Conservation (phyloP, 352 stramenopile species). For the Globisporangium acanthophoron region DNA sequence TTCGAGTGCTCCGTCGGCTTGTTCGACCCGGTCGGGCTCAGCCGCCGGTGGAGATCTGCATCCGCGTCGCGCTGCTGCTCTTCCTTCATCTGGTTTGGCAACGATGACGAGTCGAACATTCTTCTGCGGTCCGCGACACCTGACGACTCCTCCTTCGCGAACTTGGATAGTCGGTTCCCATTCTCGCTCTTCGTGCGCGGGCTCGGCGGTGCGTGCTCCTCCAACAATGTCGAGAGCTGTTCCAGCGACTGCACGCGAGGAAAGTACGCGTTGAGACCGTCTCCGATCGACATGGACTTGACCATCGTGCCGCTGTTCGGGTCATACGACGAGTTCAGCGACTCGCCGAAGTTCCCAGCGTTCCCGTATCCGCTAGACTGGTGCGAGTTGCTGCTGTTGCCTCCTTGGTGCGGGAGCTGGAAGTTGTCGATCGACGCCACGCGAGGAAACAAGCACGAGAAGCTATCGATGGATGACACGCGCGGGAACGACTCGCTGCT, state of each 20-base stretch:
- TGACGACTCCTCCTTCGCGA: conserved; percentile 4
- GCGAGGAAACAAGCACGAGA: conserved; percentile 76
- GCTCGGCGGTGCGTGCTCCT: conserved; percentile 57
- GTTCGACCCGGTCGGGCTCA: conserved; percentile 40
- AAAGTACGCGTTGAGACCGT: conserved; percentile 67
- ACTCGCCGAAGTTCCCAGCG: conserved; percentile 4
- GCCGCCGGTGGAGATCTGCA: conserved; percentile 13
- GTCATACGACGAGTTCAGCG: conserved; percentile 15
- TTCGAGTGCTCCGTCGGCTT: conserved; percentile 33
- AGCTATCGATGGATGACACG: conserved; percentile 83
- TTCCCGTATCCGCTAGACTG: conserved; percentile 9
- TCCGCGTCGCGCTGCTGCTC: conserved; percentile 15
- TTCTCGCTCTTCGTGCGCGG: conserved; percentile 18
- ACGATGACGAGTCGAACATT: background rate
- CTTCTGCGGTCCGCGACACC: conserved; percentile 2
- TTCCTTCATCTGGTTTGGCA: conserved; percentile 20
- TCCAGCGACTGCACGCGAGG: conserved; percentile 75
- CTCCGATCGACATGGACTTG: conserved; percentile 57
- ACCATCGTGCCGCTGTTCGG: conserved; percentile 26
- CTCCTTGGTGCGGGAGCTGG: conserved; percentile 23
- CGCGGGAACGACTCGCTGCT: conserved; percentile 40
- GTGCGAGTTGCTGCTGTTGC: conserved; percentile 4
- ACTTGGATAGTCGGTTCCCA: background rate
- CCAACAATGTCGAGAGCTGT: conserved; percentile 61
- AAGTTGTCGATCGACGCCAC: conserved; percentile 84